Evolutionary conservation across 1,284 basidiomycete species (phyloP), one percentile per base, ranked within the genome.

Genomic region (Pseudozyma thailandica): DNA sequence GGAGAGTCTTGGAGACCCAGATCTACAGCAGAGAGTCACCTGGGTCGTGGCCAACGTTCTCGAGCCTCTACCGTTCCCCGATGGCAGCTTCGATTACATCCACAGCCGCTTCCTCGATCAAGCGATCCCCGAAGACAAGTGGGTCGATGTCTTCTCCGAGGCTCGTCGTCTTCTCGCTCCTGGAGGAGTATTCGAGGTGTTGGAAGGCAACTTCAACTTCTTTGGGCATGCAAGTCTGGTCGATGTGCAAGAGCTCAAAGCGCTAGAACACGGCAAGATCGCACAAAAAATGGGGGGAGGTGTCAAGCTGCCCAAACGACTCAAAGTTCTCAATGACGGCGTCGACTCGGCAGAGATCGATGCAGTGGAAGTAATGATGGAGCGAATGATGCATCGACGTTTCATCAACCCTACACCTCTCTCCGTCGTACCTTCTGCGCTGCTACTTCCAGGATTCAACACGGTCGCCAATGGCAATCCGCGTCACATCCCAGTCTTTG

Each of bases 21-120:
- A 76, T 23, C 41, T 78, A 4, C 57, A 68, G 30, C 50, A 52
- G 12, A 41, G 77, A 13, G 61, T 79, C 15, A 76, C 60, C 21
- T 79, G 77, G 77, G 75, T 79, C 3, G 64, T 79, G 0, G 73
- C 73, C 46, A 79, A 79, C 57, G 71, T 71, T 27, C 54, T 79
- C 25, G 74, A 78, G 27, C 71, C 56, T 10, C 39, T 76, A 15
- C 74, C 75, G 1, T 79, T 79, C 47, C 77, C 77, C 8, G 73
- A 77, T 44, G 66, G 56, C 23, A 59, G 55, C 37, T 79, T 79
- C 53, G 77, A 79, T 57, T 79, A 61, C 15, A 64, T 79, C 33
- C 77, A 79, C 35, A 58, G 74, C 7, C 63, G 76, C 7, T 74
- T 56, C 45, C 12, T 79, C 12, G 16, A 43, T 5, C 55, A 54